These are phyloP conservation scores for Suillus clintonianus DNA, from an alignment of 768 basidiomycete genomes.

Conservation along the genomic window DNA sequence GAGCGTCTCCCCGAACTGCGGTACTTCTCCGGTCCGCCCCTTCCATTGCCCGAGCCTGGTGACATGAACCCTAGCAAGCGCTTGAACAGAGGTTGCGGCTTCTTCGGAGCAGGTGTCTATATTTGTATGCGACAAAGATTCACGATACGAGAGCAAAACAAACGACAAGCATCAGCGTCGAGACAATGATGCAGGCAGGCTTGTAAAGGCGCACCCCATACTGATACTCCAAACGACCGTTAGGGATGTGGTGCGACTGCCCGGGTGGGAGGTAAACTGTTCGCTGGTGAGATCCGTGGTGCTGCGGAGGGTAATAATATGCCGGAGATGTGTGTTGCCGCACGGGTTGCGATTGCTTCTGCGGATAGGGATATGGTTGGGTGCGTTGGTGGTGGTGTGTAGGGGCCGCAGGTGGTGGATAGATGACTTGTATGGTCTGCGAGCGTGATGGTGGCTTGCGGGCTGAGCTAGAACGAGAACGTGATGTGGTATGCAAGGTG, in stretches of 20 bases:
- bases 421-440: slow-evolving; percentile 18
- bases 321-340: slow-evolving; percentile 20
- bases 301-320: slow-evolving; percentile 16
- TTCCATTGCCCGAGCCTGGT: slow-evolving; percentile 23
- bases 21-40: slow-evolving; percentile 20
- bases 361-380: slow-evolving; percentile 19
- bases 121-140: slow-evolving; percentile 9
- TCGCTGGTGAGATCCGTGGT: slow-evolving; percentile 16
- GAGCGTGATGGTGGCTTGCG: slow-evolving; percentile 11
- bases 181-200: slow-evolving; percentile 12
- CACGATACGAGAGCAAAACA: slow-evolving; percentile 9
- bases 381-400: slow-evolving; percentile 4
- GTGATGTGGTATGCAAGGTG: slow-evolving; percentile 25
- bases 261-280: slow-evolving; percentile 21
- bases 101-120: slow-evolving; percentile 31
- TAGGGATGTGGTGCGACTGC: slow-evolving; percentile 23
- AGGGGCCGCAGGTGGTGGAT: slow-evolving; percentile 10
- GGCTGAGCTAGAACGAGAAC: slow-evolving; percentile 2
- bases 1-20: slow-evolving; percentile 19
- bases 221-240: slow-evolving; percentile 24
- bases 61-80: slow-evolving; percentile 32
- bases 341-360: slow-evolving; percentile 18
- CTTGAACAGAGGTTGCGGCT: slow-evolving; percentile 32
- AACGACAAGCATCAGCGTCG: slow-evolving; percentile 15
- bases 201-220: slow-evolving; percentile 26